Base-by-base conservation (phyloP, 345 rosid genomes). In the Brassica carinata region DNA sequence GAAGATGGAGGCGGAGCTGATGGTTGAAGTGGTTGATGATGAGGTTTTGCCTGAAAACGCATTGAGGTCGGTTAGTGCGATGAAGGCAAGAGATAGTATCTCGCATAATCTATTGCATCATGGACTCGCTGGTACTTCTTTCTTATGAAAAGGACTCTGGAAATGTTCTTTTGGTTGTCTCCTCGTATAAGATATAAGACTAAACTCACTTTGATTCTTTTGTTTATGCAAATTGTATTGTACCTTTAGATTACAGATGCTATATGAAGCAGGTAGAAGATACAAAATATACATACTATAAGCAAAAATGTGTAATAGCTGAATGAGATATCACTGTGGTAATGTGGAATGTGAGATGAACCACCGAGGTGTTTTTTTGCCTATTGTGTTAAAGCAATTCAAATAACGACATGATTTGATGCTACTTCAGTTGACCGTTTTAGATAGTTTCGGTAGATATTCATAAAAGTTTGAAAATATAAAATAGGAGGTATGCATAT, bases 81-180 rank as follows among this genome's bases (percentile, higher is more conserved):
- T 84, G 84, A 90, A 89, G 83, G 89, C 94, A 8, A 88, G 97
- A 65, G 92, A 91, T 84, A 69, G 85, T 2, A 90, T 91, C 70
- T 93, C 97, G 14, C 94, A 91, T 77, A 90, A 91, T 73, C 89
- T 91, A 13, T 66, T 91, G 81, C 97, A 91, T 77, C 92, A 90
- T 59, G 88, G 94, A 53, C 89, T 85, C 6, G 97, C 89, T 8
- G 97, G 97, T 77, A 90, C 92, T 73, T 84, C 87, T 51, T 91
- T 90, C 70, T 74, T 90, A 1, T 89, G 62, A 57, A 86, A 70
- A 40, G 13, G 64, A 29, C 17, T 64, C 0, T 61, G 79, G 71
- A 26, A 58, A 53, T 76, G 70, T 45, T 81, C 27, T 45, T 43
- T 45, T 45, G 53, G 55, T 13, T 13, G 48, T 40, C 13, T 40